A percentile compares a stretch with the other conserved stretches of the same genome.
phyloP scores from a whole-genome alignment of 2,329 filamentous ascomycete genomes.

The Waltergamsia citrina region DNA sequence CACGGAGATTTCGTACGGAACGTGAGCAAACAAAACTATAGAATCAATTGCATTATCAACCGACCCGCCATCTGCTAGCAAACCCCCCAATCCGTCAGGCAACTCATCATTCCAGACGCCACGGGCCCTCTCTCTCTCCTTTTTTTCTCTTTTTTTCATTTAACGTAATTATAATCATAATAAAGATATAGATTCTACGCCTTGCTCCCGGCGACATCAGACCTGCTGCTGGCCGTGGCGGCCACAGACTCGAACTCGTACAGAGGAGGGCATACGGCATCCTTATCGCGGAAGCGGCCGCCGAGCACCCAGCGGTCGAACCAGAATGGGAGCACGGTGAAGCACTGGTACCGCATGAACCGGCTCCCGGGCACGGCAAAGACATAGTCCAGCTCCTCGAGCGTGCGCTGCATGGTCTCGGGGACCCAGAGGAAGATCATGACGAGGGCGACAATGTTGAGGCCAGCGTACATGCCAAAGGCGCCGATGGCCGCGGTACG shows the following conservation, averaged over 20 bases:
- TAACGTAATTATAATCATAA: too few species aligned
- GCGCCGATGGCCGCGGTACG: slow-evolving; percentile 22
- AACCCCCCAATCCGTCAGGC: too few species aligned
- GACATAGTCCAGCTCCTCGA: slow-evolving; percentile 41
- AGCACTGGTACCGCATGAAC: slow-evolving; percentile 27
- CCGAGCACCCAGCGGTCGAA: slow-evolving; percentile 5
- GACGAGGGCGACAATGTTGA: slow-evolving; percentile 43
- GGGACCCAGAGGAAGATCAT: slow-evolving; percentile 45
- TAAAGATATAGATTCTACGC: too few species aligned
- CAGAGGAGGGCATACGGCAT: slow-evolving; percentile 4
- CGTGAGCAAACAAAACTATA: too few species aligned
- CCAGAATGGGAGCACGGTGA: slow-evolving; percentile 5
- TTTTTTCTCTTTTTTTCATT: too few species aligned
- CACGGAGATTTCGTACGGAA: too few species aligned
- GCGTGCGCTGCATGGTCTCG: slow-evolving; percentile 46
- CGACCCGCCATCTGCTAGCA: too few species aligned
- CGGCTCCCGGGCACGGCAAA: slow-evolving; percentile 35
- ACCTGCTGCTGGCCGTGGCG: neutral
- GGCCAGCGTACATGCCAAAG: slow-evolving; percentile 42
- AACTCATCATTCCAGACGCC: too few species aligned
- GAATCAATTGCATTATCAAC: too few species aligned
- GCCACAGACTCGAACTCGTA: slow-evolving; percentile 6
- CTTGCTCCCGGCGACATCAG: too few species aligned
- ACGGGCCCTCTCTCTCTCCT: too few species aligned
- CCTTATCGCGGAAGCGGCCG: slow-evolving; percentile 2